Percentiles rank a stretch among this genome's conserved stretches.
Conservation (phyloP, 148 eudicot genomes). For the Pouteria glomerata region DNA sequence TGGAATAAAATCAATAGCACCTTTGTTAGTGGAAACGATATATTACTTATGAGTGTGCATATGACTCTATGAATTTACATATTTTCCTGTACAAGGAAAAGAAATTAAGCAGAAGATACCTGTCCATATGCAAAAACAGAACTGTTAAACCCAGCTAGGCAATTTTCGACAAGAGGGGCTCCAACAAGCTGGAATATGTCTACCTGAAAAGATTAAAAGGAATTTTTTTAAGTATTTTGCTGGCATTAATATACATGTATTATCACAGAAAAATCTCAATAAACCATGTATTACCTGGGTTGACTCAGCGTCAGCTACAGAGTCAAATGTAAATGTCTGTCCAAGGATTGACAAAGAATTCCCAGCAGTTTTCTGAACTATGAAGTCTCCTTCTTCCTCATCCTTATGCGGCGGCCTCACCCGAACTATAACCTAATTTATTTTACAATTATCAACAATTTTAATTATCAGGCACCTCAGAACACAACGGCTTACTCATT, state of each 20-base stretch:
- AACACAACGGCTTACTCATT: background rate
- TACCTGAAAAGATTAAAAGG: slow-evolving; percentile 37
- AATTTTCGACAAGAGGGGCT: slow-evolving; percentile 94
- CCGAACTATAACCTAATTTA: slow-evolving; percentile 68
- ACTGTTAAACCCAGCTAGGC: slow-evolving; percentile 94
- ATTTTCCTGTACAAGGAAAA: background rate
- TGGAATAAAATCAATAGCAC: background rate
- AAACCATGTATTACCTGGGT: slow-evolving; percentile 62
- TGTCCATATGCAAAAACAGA: slow-evolving; percentile 99
- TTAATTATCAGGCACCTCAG: background rate
- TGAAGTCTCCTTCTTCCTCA: slow-evolving; percentile 65
- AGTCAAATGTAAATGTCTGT: slow-evolving; percentile 82
- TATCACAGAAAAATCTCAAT: background rate
- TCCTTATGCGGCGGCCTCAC: slow-evolving; percentile 76
- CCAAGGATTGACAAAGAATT: slow-evolving; percentile 72
- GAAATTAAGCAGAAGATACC: slow-evolving; percentile 32
- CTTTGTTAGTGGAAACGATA: background rate
- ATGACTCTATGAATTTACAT: background rate
- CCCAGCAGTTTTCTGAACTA: slow-evolving; percentile 63
- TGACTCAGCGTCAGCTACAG: slow-evolving; percentile 70
- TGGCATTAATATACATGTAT: background rate
- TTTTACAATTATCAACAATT: background rate
- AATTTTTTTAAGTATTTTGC: slow-evolving; percentile 2
- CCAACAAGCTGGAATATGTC: slow-evolving; percentile 92
- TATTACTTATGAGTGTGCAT: too few species aligned